Evolutionary conservation across 176 grass and related monocot species (phyloP), one percentile per base, ranked within the genome.

Genomic region (Oryza glumipatula): DNA sequence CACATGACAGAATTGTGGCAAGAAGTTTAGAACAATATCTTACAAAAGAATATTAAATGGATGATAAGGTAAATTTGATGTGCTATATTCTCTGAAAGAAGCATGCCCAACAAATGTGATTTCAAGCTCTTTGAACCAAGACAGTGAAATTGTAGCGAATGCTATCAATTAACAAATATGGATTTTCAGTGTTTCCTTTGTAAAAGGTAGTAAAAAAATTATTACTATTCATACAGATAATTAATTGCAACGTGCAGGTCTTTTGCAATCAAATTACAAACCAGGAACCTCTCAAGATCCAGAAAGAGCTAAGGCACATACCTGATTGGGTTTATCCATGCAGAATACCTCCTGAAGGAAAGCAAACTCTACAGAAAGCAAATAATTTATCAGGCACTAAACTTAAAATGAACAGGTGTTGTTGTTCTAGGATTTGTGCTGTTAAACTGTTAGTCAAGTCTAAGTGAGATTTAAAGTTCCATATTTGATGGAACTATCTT

Each of bases 251-350:
- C 12, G 11, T 81, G 36, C 15, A 60, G 19, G 19, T 39, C 9
- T 56, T 36, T 70, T 14, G 30, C 11, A 22, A 81, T 19, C 7
- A 67, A 67, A 47, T 33, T 56, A 76, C 6, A 82, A 48, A 76
- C 21, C 82, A 54, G 17, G 58, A 65, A 70, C 52, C 32, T 45
- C 33, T 81, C 19, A 80, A 7, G 75, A 51, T 46, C 76, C 39
- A 89, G 15, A 74, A 76, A 54, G 1, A 88, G 82, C 39, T 76
- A 78, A 65, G 6, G 81, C 80, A 80, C 14, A 58, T 94, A 98
- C 96, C 96, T 98, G 85, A 95, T 87, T 51, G 91, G 96, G 81
- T 98, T 98, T 90, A 98, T 98, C 93, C 93, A 98, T 83, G 89
- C 82, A 5, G 93, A 98, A 79, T 88, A 95, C 86, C 83, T 93